Percentiles rank a stretch among this genome's conserved stretches.
phyloP scores from a whole-genome alignment of 164 flowering plant species.

The Magnolia kwangsiensis region DNA sequence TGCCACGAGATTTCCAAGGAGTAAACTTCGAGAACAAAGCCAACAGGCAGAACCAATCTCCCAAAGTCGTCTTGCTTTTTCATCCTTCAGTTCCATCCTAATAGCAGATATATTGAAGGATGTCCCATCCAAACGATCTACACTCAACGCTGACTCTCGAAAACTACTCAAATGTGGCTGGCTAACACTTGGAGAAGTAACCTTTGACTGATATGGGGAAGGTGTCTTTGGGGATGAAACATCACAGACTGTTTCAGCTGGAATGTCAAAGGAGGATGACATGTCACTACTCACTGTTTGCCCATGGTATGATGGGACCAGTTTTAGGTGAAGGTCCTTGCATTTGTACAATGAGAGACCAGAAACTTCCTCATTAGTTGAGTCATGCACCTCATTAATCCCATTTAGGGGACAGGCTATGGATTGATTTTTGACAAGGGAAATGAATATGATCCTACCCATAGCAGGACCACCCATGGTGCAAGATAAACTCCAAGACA shows the following conservation, averaged over 20 bases:
- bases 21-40: constrained; percentile 51
- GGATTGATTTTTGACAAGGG: constrained; percentile 35
- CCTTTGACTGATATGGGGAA: constrained; percentile 23
- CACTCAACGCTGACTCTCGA: constrained; percentile 25
- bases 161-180: constrained; percentile 18
- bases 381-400: constrained; percentile 9
- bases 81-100: constrained; percentile 40
- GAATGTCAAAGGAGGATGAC: constrained; percentile 11
- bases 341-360: constrained; percentile 31
- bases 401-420: constrained; percentile 20
- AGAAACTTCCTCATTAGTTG: constrained; percentile 14
- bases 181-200: constrained; percentile 26
- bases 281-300: constrained; percentile 6
- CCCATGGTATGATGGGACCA: constrained; percentile 27
- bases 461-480: constrained; percentile 68
- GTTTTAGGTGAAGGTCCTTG: constrained; percentile 54
- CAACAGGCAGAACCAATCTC: constrained; percentile 49
- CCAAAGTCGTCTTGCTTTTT: constrained; percentile 45
- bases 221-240: constrained; percentile 69
- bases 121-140: constrained; percentile 9
- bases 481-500: constrained; percentile 60
- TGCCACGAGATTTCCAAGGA: constrained; percentile 65
- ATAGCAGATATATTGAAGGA: constrained; percentile 34
- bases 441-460: constrained; percentile 56
- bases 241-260: constrained; percentile 24